phyloP scores from a whole-genome alignment of 768 basidiomycete species.

The Cubamyces sp. region DNA sequence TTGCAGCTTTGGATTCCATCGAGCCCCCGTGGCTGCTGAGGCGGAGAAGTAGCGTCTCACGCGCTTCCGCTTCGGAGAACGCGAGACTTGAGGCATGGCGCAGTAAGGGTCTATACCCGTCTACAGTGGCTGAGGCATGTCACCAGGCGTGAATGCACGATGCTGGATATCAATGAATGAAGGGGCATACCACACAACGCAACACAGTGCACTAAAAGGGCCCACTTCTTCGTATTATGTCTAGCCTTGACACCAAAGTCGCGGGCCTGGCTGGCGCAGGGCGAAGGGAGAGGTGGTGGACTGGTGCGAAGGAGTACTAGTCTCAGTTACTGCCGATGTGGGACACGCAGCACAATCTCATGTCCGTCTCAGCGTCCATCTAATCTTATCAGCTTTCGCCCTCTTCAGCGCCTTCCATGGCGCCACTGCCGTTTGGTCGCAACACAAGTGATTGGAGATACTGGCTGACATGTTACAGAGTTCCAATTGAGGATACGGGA shows the following conservation, averaged over 20 bases:
- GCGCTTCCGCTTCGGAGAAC: slow-evolving; percentile 33
- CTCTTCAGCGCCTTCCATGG: too few relatives aligned
- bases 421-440: too few relatives aligned
- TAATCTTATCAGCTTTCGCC: background rate
- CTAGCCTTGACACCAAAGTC: too few relatives aligned
- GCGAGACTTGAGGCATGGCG: slow-evolving; percentile 30
- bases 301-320: background rate
- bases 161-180: too few relatives aligned
- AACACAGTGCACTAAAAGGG: too few relatives aligned
- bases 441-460: too few relatives aligned
- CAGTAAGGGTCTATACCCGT: background rate
- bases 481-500: background rate
- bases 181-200: too few relatives aligned
- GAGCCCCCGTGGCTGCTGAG: slow-evolving; percentile 29
- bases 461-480: background rate
- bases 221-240: too few relatives aligned
- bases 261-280: background rate
- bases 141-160: background rate
- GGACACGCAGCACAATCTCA: background rate
- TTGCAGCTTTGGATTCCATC: slow-evolving; percentile 23
- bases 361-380: background rate
- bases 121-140: slow-evolving; percentile 3
- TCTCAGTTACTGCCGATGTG: background rate
- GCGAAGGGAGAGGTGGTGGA: background rate
- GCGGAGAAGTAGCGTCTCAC: slow-evolving; percentile 34